Conservation (phyloP, 306 rosid species). For the Comarum palustre region DNA sequence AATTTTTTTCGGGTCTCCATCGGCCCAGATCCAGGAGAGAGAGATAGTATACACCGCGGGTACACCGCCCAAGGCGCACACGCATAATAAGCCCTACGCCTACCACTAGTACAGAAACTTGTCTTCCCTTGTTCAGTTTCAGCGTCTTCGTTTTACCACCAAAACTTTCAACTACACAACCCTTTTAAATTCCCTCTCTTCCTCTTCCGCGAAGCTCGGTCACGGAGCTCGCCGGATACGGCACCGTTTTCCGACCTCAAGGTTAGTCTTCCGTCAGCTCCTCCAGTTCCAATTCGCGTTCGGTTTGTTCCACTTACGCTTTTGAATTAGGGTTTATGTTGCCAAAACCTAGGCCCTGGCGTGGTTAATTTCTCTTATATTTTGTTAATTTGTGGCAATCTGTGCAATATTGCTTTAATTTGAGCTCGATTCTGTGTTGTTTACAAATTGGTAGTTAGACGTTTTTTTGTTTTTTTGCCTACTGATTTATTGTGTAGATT, state of each 20-base stretch:
- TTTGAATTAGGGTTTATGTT: constrained; percentile 36
- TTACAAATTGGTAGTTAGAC: background rate
- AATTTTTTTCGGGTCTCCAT: background rate
- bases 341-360: constrained; percentile 43
- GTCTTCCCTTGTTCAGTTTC: background rate
- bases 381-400: background rate
- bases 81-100: constrained; percentile 4
- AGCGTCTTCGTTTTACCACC: constrained; percentile 22
- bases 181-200: background rate
- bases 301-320: background rate
- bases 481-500: background rate
- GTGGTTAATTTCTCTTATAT: constrained; percentile 1
- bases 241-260: constrained; percentile 22
- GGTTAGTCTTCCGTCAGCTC: constrained; percentile 25
- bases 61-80: background rate
- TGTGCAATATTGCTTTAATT: background rate
- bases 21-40: background rate
- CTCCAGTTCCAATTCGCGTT: background rate
- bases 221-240: constrained; percentile 29
- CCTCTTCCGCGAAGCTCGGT: background rate
- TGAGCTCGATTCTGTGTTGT: background rate
- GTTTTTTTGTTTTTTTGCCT: background rate
- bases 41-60: background rate
- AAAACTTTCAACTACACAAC: background rate
- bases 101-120: background rate